A percentile compares a stretch with the other conserved stretches of the same genome.
Evolutionary conservation across 331 rosid species (phyloP).

Genomic region (Quercus phellos): DNA sequence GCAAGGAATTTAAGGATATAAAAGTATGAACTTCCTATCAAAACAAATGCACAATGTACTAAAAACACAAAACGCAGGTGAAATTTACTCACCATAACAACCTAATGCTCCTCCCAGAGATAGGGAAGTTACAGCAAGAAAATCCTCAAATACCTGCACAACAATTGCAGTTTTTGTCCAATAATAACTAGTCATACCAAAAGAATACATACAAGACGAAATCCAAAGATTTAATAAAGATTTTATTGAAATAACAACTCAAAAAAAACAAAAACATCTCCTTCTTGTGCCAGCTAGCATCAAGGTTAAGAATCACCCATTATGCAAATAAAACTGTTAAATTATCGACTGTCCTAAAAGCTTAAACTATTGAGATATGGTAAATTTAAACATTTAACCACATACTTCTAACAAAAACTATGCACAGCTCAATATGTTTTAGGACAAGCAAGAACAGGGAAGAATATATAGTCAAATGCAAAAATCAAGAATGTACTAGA

Average conservation of each 20-base stretch:
- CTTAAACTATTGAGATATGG: too few species aligned
- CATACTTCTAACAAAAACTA: background rate
- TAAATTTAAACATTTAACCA: too few species aligned
- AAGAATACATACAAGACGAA: background rate
- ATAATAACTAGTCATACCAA: background rate
- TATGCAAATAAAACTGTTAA: background rate
- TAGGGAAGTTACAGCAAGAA: constrained; percentile 40
- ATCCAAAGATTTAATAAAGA: background rate
- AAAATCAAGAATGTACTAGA: background rate
- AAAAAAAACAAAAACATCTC: background rate
- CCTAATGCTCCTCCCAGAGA: constrained; percentile 57
- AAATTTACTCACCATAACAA: constrained; percentile 47
- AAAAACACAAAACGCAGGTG: background rate
- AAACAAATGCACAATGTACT: background rate
- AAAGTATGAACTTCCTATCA: background rate
- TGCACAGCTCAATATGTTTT: background rate
- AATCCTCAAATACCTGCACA: constrained; percentile 56
- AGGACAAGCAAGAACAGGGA: background rate
- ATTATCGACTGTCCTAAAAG: too few species aligned
- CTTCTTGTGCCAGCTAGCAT: background rate
- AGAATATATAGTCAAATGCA: background rate
- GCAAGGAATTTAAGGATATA: background rate
- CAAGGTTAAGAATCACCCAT: background rate
- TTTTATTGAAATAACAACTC: background rate
- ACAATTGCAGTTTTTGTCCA: constrained; percentile 13